phyloP scores from a whole-genome alignment of 306 rosid species.

The Prunus kanzakura region DNA sequence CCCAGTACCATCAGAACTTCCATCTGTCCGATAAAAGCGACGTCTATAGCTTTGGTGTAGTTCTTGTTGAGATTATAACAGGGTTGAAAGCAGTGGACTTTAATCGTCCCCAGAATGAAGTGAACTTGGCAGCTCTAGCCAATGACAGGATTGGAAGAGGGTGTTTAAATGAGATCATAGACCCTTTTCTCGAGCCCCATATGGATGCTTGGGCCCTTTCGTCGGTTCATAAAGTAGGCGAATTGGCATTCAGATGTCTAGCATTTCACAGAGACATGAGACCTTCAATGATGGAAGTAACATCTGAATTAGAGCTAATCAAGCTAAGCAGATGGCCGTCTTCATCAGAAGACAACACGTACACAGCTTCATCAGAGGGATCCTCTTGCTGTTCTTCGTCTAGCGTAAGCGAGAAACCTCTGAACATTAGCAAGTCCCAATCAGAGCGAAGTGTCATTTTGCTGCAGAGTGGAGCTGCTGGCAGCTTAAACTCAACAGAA shows the following conservation, averaged over 20 bases:
- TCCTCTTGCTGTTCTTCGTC: conserved; percentile 51
- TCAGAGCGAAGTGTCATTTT: conserved; percentile 23
- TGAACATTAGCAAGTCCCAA: conserved; percentile 28
- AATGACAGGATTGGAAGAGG: conserved; percentile 69
- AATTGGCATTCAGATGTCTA: conserved; percentile 85
- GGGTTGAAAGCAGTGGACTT: conserved; percentile 84
- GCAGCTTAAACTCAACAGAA: conserved; percentile 27
- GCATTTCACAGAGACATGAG: conserved; percentile 91
- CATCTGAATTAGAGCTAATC: conserved; percentile 65
- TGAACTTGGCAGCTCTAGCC: conserved; percentile 71
- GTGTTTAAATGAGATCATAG: conserved; percentile 61
- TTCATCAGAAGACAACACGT: conserved; percentile 39
- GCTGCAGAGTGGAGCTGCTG: conserved; percentile 17
- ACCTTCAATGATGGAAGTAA: conserved; percentile 89
- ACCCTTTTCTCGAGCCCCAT: conserved; percentile 43
- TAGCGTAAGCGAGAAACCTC: conserved; percentile 50
- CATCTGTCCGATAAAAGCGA: conserved; percentile 95
- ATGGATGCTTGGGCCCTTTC: conserved; percentile 47
- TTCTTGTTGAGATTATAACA: conserved; percentile 78
- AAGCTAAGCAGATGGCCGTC: conserved; percentile 37
- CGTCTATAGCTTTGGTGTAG: conserved; percentile 92
- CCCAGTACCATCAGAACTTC: conserved; percentile 90
- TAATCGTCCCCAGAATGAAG: conserved; percentile 67
- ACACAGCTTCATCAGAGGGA: conserved; percentile 39
- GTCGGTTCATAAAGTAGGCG: conserved; percentile 68